Evolutionary conservation across 345 rosid genomes (phyloP).

Genomic region (Linum lewisii): DNA sequence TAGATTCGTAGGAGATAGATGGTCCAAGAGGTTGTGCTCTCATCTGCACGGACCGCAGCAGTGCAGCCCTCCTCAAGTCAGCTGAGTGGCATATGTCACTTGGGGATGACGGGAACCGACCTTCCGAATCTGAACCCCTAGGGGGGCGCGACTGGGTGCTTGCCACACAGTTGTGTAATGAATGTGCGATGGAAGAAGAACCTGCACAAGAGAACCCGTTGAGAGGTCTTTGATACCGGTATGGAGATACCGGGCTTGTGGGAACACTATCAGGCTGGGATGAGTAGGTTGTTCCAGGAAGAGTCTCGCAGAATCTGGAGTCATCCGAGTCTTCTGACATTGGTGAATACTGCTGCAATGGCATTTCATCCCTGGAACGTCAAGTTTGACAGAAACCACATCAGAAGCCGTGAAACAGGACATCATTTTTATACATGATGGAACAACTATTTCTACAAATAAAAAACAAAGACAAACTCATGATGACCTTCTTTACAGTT

Average conservation of each 20-base stretch:
- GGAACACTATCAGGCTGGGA: conserved; percentile 71
- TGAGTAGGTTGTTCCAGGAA: conserved; percentile 30
- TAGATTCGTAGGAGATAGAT: conserved; percentile 31
- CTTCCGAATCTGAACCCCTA: conserved; percentile 79
- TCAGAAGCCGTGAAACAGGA: neutral
- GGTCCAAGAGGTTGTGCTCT: conserved; percentile 60
- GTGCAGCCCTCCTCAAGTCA: conserved; percentile 81
- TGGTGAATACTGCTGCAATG: conserved; percentile 85
- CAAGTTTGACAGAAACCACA: neutral
- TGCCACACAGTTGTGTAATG: conserved; percentile 23
- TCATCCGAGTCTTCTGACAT: conserved; percentile 94
- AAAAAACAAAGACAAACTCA: neutral
- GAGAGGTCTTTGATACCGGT: conserved; percentile 52
- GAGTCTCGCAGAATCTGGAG: conserved; percentile 47
- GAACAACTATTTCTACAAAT: neutral
- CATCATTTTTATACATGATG: neutral
- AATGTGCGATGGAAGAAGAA: conserved; percentile 26
- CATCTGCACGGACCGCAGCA: conserved; percentile 92
- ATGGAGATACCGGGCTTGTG: conserved; percentile 80
- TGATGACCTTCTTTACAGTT: neutral
- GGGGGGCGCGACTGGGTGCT: conserved; percentile 47
- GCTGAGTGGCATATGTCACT: conserved; percentile 97
- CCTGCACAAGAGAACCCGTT: conserved; percentile 32
- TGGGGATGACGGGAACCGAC: conserved; percentile 92
- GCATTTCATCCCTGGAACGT: conserved; percentile 62